Base-by-base conservation (phyloP, 306 rosid genomes). In the Urtica urens region DNA sequence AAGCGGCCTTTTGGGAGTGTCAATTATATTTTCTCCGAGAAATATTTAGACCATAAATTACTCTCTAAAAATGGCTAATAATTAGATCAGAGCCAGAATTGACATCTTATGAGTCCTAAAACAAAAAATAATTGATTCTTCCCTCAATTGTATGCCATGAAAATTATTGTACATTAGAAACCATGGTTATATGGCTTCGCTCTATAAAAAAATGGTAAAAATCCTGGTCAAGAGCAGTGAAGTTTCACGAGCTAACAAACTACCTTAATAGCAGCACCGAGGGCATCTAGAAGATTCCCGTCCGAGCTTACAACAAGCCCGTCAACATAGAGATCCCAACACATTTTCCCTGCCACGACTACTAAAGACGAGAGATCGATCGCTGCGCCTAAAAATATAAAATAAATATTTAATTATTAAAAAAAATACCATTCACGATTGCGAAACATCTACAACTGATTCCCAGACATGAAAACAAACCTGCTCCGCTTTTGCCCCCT, bases 261-360 rank as follows among this genome's bases (percentile, higher is more conserved):
- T 73, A 87, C 96, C 96, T 83, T 88, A 51, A 88, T 73, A 49
- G 96, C 93, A 63, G 96, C 93, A 8, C 88, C 83, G 5, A 83
- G 62, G 46, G 93, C 81, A 55, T 88, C 96, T 61, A 88, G 74
- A 56, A 81, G 68, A 76, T 88, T 83, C 38, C 96, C 96, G 38
- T 88, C 95, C 33, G 93, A 80, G 38, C 93, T 62, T 38, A 87
- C 66, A 43, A 88, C 88, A 54, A 88, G 88, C 53, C 94, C 86
- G 18, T 83, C 96, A 37, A 83, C 68, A 61, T 88, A 88, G 54
- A 88, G 88, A 63, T 81, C 86, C 96, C 96, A 83, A 74, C 96
- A 88, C 34, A 81, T 59, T 73, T 88, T 88, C 41, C 96, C 88
- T 38, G 78, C 88, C 37, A 74, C 75, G 15, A 83, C 76, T 27